Percentiles rank a stretch among this genome's conserved stretches.
Evolutionary conservation across 164 flowering plant species (phyloP).

Genomic region (Pachysandra terminalis): DNA sequence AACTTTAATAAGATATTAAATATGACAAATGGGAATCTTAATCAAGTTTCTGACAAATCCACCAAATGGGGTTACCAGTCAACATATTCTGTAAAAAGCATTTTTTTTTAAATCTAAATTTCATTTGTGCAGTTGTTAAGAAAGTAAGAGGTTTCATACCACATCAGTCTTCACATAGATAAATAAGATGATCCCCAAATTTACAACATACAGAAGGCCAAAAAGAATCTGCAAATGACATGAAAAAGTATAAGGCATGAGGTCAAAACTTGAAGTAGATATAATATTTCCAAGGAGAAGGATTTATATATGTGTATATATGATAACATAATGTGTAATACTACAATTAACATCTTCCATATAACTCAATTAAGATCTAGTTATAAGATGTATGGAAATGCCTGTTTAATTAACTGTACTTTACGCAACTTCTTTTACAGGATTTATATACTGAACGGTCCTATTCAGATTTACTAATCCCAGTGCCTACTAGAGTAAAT

Average conservation of each 20-base stretch:
- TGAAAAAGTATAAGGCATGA: constrained; percentile 1
- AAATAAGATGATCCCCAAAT: constrained; percentile 67
- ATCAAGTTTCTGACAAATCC: not conserved
- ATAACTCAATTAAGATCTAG: no score
- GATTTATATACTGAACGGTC: no score
- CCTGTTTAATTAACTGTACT: no score
- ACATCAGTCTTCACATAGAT: constrained; percentile 78
- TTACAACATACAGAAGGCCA: constrained; percentile 66
- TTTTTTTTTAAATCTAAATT: not conserved
- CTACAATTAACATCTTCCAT: no score
- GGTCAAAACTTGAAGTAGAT: no score
- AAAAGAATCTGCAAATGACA: constrained; percentile 69
- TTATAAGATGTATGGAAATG: no score
- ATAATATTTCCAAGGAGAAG: no score
- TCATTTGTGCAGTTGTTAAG: not conserved
- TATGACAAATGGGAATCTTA: not conserved
- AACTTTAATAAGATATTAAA: no score
- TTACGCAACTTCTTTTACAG: no score
- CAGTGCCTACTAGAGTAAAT: not conserved
- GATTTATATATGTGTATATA: no score
- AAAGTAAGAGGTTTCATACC: constrained; percentile 41
- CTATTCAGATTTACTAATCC: no score
- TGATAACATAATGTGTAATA: no score
- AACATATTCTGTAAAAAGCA: not conserved
- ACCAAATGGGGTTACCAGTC: not conserved